Percentiles rank a stretch among this genome's conserved stretches.
phyloP scores from a whole-genome alignment of 345 rosid species.

The Eucalyptus polybractea region DNA sequence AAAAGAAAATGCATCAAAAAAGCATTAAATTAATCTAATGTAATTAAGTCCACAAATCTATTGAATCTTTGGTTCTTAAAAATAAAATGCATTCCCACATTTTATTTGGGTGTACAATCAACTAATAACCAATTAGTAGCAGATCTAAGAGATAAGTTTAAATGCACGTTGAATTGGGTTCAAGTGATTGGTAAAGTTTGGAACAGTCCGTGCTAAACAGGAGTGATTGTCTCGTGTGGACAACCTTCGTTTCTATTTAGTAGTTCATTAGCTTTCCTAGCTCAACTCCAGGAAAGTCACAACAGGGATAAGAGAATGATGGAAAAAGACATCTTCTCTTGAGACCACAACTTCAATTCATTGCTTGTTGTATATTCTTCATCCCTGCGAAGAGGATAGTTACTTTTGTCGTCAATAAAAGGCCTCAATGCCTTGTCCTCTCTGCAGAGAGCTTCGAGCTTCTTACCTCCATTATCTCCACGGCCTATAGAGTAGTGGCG shows the following conservation, averaged over 20 bases:
- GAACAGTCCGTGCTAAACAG: fast-evolving
- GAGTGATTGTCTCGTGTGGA: not conserved
- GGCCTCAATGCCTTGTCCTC: constrained; percentile 47
- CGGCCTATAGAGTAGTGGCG: not conserved
- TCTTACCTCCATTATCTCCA: constrained; percentile 67
- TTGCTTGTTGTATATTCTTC: not conserved
- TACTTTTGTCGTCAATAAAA: constrained; percentile 37
- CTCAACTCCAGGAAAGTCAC: not conserved
- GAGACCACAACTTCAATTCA: not conserved
- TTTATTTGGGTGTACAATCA: no score
- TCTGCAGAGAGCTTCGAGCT: constrained; percentile 19
- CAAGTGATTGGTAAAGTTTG: not conserved
- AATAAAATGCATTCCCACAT: no score
- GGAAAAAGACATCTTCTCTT: not conserved
- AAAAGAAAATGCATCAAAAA: no score
- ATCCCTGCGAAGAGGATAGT: constrained; percentile 12
- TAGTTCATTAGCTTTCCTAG: not conserved
- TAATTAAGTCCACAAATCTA: not conserved
- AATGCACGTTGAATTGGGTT: not conserved
- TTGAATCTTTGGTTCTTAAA: not conserved
- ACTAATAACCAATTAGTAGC: not conserved
- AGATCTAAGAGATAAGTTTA: no score
- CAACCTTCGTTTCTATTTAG: not conserved
- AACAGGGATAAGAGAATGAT: not conserved
- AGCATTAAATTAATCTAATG: no score